Evolutionary conservation across 345 rosid species (phyloP), one percentile per base, ranked within the genome.

Genomic region (Moringa oleifera): DNA sequence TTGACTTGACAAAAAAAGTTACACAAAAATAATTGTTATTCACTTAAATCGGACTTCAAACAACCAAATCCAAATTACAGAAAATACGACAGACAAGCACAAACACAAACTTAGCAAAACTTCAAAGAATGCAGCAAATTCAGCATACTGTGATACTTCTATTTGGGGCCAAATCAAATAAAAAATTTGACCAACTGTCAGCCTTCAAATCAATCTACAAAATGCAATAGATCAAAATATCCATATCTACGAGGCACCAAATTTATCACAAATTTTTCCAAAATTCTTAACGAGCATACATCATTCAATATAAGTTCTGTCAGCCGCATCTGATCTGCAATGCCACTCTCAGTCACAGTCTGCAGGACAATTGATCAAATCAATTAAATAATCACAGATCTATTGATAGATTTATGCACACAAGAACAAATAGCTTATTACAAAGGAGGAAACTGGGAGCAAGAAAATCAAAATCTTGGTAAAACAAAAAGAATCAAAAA

Each of bases 281-380:
- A 64, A 58, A 55, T n/a, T 18, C 53, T 59, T 19, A 55, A 28
- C 66, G 66, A 72, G 64, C 88, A 74, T 86, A 94, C 99, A 80
- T 90, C 95, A 63, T 77, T 83, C 72, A 88, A 54, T 53, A 93
- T 65, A 67, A 78, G 82, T 61, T 95, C 99, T 17, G 82, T 78
- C 80, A 95, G 73, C 61, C 87, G 85, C 73, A 84, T 89, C 73
- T 95, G 97, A 82, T 91, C 96, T n/a, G 90, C 83, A 78, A 91
- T 74, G 70, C 95, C 89, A 75, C 91, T 81, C 71, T 95, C 97
- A 51, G 83, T 80, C 70, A 95, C 78, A 74, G 87, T 89, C 95
- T 88, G 80, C 73, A 80, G 33, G 46, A 58, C 16, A 55, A 36
- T 53, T 8, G 57, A 25, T 54, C 17, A 62, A 28, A 13, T 61